These are phyloP conservation scores for Fusarium multiceps DNA, from an alignment of 2,329 filamentous ascomycete genomes.

Conservation along the genomic window DNA sequence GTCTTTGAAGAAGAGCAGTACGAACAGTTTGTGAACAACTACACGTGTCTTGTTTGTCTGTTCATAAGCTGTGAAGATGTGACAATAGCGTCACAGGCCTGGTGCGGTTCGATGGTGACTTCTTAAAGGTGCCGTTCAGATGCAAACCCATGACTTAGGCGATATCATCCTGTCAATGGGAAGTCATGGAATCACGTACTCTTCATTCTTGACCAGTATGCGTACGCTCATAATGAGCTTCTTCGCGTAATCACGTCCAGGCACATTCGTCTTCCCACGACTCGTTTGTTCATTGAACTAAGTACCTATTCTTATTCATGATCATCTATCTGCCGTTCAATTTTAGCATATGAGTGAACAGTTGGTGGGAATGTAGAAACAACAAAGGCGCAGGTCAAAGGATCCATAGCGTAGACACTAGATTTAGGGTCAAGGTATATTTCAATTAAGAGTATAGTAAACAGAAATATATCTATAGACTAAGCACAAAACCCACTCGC, in stretches of 20 bases:
- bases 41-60: neutral
- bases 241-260: neutral
- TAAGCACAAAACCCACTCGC: neutral
- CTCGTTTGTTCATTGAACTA: too few relatives aligned
- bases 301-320: too few relatives aligned
- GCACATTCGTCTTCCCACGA: too few relatives aligned
- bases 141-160: neutral
- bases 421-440: neutral
- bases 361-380: neutral
- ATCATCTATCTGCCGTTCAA: too few relatives aligned
- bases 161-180: neutral
- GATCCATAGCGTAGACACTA: too few relatives aligned
- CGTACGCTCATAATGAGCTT: neutral
- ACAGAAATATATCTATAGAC: neutral
- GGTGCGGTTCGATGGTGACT: neutral
- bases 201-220: neutral
- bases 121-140: neutral
- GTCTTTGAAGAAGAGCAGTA: neutral
- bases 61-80: neutral
- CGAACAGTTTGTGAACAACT: neutral
- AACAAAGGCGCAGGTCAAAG: rapidly evolving
- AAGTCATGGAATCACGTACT: neutral
- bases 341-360: neutral
- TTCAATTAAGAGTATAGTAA: neutral
- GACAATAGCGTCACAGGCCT: neutral